Percentiles rank a stretch among this genome's conserved stretches.
These are phyloP conservation scores for Taphrina pruni DNA, from an alignment of 1,139 yeast species.

Conservation along the genomic window DNA sequence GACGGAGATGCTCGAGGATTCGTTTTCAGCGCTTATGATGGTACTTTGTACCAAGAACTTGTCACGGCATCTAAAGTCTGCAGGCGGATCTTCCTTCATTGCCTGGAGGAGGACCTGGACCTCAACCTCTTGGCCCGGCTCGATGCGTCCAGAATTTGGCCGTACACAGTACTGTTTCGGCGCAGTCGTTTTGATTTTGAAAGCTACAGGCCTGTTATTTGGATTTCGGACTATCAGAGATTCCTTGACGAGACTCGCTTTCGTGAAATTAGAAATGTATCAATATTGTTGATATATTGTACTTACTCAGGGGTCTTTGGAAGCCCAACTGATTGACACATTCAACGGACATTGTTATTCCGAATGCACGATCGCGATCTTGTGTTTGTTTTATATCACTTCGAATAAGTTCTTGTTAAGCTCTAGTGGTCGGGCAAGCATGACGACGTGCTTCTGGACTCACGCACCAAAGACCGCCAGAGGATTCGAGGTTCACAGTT, in stretches of 20 bases:
- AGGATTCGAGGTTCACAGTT: slow-evolving; percentile 14
- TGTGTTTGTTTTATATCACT: too few species aligned
- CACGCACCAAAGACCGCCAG: slow-evolving; percentile 1
- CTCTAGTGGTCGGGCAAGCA: background rate
- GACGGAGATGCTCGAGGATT: slow-evolving; percentile 43
- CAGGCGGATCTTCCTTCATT: slow-evolving; percentile 71
- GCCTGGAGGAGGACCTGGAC: slow-evolving; percentile 74
- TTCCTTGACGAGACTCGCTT: slow-evolving; percentile 43
- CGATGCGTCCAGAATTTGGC: slow-evolving; percentile 43
- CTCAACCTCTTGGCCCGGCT: slow-evolving; percentile 44
- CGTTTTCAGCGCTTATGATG: slow-evolving; percentile 59
- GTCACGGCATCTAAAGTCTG: slow-evolving; percentile 81
- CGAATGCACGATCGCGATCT: too few species aligned
- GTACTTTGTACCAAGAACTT: slow-evolving; percentile 88
- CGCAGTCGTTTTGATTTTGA: slow-evolving; percentile 97
- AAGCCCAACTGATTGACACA: slow-evolving; percentile 41
- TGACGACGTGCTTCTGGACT: slow-evolving; percentile 1
- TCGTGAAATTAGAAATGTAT: background rate
- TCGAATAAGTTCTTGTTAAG: too few species aligned
- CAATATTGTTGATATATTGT: background rate
- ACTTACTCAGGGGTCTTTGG: slow-evolving; percentile 42
- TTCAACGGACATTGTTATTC: slow-evolving; percentile 40
- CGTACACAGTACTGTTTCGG: slow-evolving; percentile 65
- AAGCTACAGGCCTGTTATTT: slow-evolving; percentile 64
- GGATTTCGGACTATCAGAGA: slow-evolving; percentile 43